Evolutionary conservation across 768 basidiomycete genomes (phyloP).

Genomic region (Termitomyces sp.): DNA sequence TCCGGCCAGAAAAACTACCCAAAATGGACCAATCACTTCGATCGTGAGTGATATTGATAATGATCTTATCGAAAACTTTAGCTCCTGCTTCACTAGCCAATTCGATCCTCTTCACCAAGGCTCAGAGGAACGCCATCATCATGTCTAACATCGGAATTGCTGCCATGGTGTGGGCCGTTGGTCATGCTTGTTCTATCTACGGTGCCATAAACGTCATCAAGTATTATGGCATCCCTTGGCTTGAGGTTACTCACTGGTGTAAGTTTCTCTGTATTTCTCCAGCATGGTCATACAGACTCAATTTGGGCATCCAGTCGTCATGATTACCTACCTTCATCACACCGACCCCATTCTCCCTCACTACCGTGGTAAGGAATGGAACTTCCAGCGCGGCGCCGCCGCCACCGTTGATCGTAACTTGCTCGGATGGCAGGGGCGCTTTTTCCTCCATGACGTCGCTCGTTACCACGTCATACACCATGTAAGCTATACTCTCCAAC

Average conservation of each 20-base stretch:
- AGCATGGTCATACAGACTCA: background rate
- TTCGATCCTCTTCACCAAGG: slow-evolving; percentile 49
- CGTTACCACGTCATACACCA: slow-evolving; percentile 63
- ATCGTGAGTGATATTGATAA: slow-evolving; percentile 35
- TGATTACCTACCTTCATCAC: slow-evolving; percentile 62
- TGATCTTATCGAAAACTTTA: background rate
- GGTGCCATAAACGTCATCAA: slow-evolving; percentile 37
- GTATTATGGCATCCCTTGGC: slow-evolving; percentile 50
- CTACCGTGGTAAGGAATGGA: slow-evolving; percentile 53
- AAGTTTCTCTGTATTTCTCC: slow-evolving; percentile 13
- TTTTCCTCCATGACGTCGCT: slow-evolving; percentile 61
- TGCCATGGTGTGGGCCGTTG: slow-evolving; percentile 37
- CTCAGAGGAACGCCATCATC: slow-evolving; percentile 46
- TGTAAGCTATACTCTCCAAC: slow-evolving; percentile 20
- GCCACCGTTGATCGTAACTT: slow-evolving; percentile 54
- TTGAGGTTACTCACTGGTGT: slow-evolving; percentile 53
- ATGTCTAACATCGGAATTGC: slow-evolving; percentile 54
- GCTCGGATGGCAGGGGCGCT: slow-evolving; percentile 58
- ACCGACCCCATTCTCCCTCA: slow-evolving; percentile 55
- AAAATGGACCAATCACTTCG: slow-evolving; percentile 61
- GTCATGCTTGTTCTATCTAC: slow-evolving; percentile 27
- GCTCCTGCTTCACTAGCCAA: slow-evolving; percentile 30
- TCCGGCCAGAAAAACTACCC: slow-evolving; percentile 57
- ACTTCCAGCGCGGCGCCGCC: slow-evolving; percentile 55
- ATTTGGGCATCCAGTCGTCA: slow-evolving; percentile 27